These are phyloP conservation scores for Pyrenophora graminea DNA, from an alignment of 2,329 filamentous ascomycete genomes.

Conservation along the genomic window DNA sequence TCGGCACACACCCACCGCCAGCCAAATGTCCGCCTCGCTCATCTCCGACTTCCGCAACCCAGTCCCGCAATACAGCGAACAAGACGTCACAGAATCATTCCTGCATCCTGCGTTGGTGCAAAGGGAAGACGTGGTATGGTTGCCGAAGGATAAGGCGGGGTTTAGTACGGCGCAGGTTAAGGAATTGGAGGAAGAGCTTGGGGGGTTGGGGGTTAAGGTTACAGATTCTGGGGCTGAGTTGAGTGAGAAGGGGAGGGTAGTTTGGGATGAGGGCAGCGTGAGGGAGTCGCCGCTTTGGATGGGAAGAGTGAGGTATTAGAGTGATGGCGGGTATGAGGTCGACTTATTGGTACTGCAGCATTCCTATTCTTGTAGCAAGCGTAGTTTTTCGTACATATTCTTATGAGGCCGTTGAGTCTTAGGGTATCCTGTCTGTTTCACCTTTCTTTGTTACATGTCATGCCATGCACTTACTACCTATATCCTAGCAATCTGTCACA, in stretches of 20 bases:
- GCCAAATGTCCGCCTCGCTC: slow-evolving; percentile 15
- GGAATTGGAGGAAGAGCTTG: slow-evolving; percentile 41
- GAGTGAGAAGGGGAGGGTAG: slow-evolving; percentile 51
- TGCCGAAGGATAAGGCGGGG: slow-evolving; percentile 45
- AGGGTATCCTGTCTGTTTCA: too few species aligned
- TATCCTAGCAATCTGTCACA: too few species aligned
- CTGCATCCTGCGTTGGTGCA: slow-evolving; percentile 18
- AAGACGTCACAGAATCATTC: slow-evolving; percentile 21
- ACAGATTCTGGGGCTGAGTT: slow-evolving; percentile 52
- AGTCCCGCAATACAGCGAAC: slow-evolving; percentile 12
- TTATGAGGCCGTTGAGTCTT: too few species aligned
- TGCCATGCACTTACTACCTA: too few species aligned
- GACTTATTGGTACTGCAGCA: too few species aligned
- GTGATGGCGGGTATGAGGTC: too few species aligned
- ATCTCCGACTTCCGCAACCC: slow-evolving; percentile 11
- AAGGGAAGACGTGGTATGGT: slow-evolving; percentile 17
- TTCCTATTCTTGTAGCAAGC: too few species aligned
- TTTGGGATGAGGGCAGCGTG: slow-evolving; percentile 38
- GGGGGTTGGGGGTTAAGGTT: slow-evolving; percentile 42
- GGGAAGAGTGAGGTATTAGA: slow-evolving; percentile 4
- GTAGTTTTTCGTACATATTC: too few species aligned
- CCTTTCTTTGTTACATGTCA: too few species aligned
- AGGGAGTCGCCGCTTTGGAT: slow-evolving; percentile 9
- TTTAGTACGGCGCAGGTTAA: slow-evolving; percentile 49
- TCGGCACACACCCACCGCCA: slow-evolving; percentile 11